Percentiles rank a stretch among this genome's conserved stretches.
These are phyloP conservation scores for Fusarium praegraminearum DNA, from an alignment of 2,329 filamentous ascomycete species.

Conservation along the genomic window DNA sequence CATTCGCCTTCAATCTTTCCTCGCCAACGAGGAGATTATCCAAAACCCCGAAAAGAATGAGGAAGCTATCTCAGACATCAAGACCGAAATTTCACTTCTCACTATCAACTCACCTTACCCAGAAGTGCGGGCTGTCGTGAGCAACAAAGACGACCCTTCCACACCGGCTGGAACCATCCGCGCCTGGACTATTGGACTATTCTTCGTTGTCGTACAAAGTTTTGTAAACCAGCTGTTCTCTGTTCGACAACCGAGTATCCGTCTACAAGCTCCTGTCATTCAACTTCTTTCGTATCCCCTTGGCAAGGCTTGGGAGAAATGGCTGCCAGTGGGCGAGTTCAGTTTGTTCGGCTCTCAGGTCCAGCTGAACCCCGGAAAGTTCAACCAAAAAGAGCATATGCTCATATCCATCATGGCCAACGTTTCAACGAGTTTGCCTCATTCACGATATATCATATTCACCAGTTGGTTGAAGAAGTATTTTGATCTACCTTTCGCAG, in stretches of 20 bases:
- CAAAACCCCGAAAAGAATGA: constrained; percentile 54
- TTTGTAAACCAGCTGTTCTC: constrained; percentile 68
- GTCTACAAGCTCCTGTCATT: constrained; percentile 63
- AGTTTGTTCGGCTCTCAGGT: constrained; percentile 56
- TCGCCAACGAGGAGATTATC: constrained; percentile 47
- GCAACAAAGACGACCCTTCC: constrained; percentile 64
- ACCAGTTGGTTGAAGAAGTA: constrained; percentile 44
- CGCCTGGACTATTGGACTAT: constrained; percentile 62
- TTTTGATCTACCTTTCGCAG: constrained; percentile 39
- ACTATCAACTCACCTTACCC: constrained; percentile 67
- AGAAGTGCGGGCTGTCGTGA: constrained; percentile 66
- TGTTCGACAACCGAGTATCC: constrained; percentile 64
- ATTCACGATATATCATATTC: constrained; percentile 40
- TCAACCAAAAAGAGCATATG: constrained; percentile 71
- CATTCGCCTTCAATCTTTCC: constrained; percentile 25
- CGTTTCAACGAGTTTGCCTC: constrained; percentile 38
- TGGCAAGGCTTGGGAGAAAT: constrained; percentile 57
- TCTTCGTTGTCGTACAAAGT: constrained; percentile 60
- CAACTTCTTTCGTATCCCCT: constrained; percentile 64
- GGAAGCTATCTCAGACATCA: constrained; percentile 63
- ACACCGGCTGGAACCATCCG: constrained; percentile 66
- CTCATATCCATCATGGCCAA: constrained; percentile 65
- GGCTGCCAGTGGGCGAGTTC: constrained; percentile 60
- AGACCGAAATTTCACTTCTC: constrained; percentile 64
- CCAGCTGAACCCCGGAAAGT: constrained; percentile 65